Evolutionary conservation across 1,139 yeast species (phyloP).

Genomic region (Blastobotrys arbuscula): DNA sequence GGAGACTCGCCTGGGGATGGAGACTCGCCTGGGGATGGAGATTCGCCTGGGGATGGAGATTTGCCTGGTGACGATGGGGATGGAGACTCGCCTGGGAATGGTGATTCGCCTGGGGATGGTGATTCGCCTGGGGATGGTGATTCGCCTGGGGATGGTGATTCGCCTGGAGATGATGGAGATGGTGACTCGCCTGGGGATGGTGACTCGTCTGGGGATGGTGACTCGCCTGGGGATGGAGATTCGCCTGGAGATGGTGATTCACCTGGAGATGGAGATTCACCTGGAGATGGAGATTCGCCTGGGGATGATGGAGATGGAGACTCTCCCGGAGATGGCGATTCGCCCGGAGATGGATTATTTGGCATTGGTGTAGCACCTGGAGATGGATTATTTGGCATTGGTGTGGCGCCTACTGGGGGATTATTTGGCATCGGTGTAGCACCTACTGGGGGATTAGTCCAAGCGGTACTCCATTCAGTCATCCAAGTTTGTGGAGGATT

Average conservation of each 20-base stretch:
- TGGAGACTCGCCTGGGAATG: not conserved
- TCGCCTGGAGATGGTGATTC: not conserved
- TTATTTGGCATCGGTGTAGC: not conserved
- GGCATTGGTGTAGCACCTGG: not conserved
- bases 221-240: not conserved
- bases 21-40: not conserved
- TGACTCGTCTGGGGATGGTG: not conserved
- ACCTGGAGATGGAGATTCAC: conserved; percentile 1
- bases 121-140: not conserved
- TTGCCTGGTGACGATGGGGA: not conserved
- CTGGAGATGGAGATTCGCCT: not conserved
- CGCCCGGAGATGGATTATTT: not conserved
- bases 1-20: not conserved
- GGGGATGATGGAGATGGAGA: not conserved
- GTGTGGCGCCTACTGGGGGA: not conserved
- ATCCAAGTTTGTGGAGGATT: conserved; percentile 1
- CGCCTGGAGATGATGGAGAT: not conserved
- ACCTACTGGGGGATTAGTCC: not conserved
- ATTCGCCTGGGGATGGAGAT: no score
- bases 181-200: not conserved
- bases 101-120: not conserved
- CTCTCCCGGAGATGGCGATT: not conserved
- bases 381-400: not conserved
- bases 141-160: not conserved
- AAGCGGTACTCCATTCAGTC: conserved; percentile 1